Evolutionary conservation across 495 filamentous ascomycete genomes (phyloP).

Genomic region (Talaromyces proteolyticus): DNA sequence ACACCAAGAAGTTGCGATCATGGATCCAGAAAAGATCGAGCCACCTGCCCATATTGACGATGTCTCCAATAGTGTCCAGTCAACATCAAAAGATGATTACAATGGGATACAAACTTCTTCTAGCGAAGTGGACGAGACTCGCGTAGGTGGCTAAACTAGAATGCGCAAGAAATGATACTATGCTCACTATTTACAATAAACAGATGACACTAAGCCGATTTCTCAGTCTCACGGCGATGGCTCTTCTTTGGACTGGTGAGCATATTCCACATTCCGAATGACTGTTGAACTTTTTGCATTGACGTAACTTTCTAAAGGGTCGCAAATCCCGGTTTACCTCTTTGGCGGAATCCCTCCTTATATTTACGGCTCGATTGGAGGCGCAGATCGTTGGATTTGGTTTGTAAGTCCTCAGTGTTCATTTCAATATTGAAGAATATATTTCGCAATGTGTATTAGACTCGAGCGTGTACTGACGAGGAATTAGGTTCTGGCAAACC

Average conservation of each 20-base stretch:
- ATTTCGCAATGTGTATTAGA: too few relatives aligned
- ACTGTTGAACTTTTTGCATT: neutral
- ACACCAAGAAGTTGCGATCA: neutral
- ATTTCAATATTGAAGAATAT: too few relatives aligned
- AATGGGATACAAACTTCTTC: too few relatives aligned
- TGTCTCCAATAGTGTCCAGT: neutral
- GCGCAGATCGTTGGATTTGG: constrained; percentile 65
- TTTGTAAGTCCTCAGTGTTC: constrained; percentile 46
- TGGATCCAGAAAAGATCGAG: neutral
- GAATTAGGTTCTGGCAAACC: constrained; percentile 50
- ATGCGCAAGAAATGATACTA: neutral
- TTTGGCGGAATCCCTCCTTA: constrained; percentile 53
- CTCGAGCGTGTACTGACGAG: too few relatives aligned
- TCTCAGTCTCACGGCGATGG: constrained; percentile 58
- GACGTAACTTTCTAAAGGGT: constrained; percentile 1
- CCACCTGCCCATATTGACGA: neutral
- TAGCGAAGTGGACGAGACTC: neutral
- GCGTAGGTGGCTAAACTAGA: neutral
- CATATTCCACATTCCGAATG: constrained; percentile 8
- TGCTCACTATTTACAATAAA: neutral
- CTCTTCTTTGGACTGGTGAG: constrained; percentile 62
- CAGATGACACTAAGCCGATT: constrained; percentile 53
- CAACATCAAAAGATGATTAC: constrained; percentile 2
- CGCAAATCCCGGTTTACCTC: constrained; percentile 7
- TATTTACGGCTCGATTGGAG: constrained; percentile 62